phyloP scores from a whole-genome alignment of 352 stramenopile genomes.

The Globisporangium carolinianum region DNA sequence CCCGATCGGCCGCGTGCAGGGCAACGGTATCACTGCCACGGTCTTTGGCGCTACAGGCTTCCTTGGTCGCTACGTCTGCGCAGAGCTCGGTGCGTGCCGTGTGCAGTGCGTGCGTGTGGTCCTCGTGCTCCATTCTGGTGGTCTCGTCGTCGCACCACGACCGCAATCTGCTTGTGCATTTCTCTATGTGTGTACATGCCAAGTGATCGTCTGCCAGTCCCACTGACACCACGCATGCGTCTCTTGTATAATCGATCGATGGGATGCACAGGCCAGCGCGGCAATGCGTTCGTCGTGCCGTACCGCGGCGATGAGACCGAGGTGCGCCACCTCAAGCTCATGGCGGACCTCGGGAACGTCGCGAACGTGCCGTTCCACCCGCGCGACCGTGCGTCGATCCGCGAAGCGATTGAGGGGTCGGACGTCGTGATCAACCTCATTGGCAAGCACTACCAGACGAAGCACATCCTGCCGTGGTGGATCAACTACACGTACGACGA shows the following conservation, averaged over 20 bases:
- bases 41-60: conserved; percentile 95
- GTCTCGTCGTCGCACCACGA: conserved; percentile 2
- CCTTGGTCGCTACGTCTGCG: conserved; percentile 93
- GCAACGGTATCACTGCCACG: conserved; percentile 86
- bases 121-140: conserved; percentile 1
- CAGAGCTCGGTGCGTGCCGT: conserved; percentile 79
- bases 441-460: conserved; percentile 97
- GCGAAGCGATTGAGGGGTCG: conserved; percentile 85
- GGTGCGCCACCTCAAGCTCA: conserved; percentile 91
- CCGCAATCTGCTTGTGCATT: too few relatives aligned
- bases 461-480: conserved; percentile 89
- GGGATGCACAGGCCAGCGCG: conserved; percentile 38
- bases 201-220: too few relatives aligned
- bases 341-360: conserved; percentile 91
- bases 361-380: conserved; percentile 73
- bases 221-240: too few relatives aligned
- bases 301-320: conserved; percentile 94
- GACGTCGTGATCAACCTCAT: conserved; percentile 97
- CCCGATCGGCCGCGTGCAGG: conserved; percentile 61
- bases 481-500: conserved; percentile 96
- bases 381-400: conserved; percentile 91
- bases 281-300: conserved; percentile 75
- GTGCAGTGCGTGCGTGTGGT: background rate
- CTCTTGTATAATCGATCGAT: background rate
- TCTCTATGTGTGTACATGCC: too few relatives aligned